phyloP scores from a whole-genome alignment of 805 yeast genomes.

The Myxozyma geophila region DNA sequence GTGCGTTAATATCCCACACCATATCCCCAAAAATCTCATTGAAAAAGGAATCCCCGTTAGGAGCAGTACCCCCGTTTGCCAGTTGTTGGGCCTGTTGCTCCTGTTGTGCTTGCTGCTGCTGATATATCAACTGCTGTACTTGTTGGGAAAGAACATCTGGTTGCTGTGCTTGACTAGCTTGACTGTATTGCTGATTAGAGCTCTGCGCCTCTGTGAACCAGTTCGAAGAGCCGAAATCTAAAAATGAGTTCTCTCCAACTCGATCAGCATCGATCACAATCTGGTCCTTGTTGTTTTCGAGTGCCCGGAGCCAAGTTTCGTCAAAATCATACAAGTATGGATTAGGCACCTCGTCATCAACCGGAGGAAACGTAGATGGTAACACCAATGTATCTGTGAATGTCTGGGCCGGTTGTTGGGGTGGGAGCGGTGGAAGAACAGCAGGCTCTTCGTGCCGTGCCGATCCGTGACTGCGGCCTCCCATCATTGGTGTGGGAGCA shows the following conservation, averaged over 20 bases:
- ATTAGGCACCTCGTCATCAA: slow-evolving; percentile 34
- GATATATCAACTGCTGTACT: slow-evolving; percentile 9
- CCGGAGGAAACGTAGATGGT: slow-evolving; percentile 34
- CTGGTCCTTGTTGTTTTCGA: slow-evolving; percentile 35
- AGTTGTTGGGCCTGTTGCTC: slow-evolving; percentile 14
- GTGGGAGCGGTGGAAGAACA: slow-evolving; percentile 19
- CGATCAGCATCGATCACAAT: slow-evolving; percentile 35
- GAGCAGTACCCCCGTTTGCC: slow-evolving; percentile 3
- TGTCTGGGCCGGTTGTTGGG: slow-evolving; percentile 7
- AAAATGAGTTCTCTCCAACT: slow-evolving; percentile 35
- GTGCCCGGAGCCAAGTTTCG: slow-evolving; percentile 36
- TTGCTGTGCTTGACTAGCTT: slow-evolving; percentile 1
- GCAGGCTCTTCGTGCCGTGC: neutral
- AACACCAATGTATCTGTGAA: slow-evolving; percentile 23
- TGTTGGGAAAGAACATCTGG: slow-evolving; percentile 10
- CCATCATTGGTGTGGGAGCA: slow-evolving; percentile 1
- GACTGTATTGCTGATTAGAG: neutral
- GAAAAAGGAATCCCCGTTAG: slow-evolving; percentile 26
- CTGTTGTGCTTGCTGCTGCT: slow-evolving; percentile 18
- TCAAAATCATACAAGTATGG: slow-evolving; percentile 36
- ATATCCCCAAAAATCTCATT: slow-evolving; percentile 33
- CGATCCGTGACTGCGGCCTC: neutral
- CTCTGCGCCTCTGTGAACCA: slow-evolving; percentile 32
- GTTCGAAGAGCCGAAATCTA: slow-evolving; percentile 31
- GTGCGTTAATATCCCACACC: slow-evolving; percentile 22